Base-by-base conservation (phyloP, 352 stramenopile genomes). In the Lagenidium giganteum region DNA sequence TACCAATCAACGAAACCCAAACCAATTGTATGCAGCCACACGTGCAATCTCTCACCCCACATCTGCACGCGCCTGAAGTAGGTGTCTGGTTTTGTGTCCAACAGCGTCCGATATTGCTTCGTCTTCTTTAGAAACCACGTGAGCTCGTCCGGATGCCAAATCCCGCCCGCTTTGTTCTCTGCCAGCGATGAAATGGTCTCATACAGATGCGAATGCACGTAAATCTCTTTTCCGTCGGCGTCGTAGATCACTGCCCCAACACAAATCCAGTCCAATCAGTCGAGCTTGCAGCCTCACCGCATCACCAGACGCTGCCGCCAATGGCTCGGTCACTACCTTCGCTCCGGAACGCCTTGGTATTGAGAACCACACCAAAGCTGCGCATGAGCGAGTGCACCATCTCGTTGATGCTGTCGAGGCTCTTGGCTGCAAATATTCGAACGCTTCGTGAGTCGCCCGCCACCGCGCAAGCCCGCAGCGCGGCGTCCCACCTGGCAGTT, bases 21-120 rank as follows among this genome's bases (percentile, higher is more conserved):
- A n/a, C n/a, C n/a, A n/a, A n/a, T 17, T 34, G n/a, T 28, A 12
- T 17, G 5, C 14, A 17, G 13, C 8, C 21, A 20, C 8, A 16
- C 12, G 42, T 0, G 22, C 18, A 21, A 46, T 24, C 47, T 46
- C 26, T n/a, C 34, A 82, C 75, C 61, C 67, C 74, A 86, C 9
- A 92, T 64, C 43, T 86, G 70, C 18, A 83, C 57, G 37, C 64
- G 68, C 8, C 64, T 62, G 48, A 92, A 92, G 47, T 84, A 92
- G 16, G 73, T 47, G 1, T 80, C 61, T 1, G 65, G 42, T 16
- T 51, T 70, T 1, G 39, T 32, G 8, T 54, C 42, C 20, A 90
- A 67, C 9, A 67, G 16, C 14, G 51, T 26, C n/a, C 63, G 67
- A 36, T 88, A 89, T 31, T 71, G 61, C 22, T 64, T 75, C 35